Evolutionary conservation across 2,329 filamentous ascomycete genomes (phyloP), one percentile per base, ranked within the genome.

Genomic region (Ophiostoma montium): DNA sequence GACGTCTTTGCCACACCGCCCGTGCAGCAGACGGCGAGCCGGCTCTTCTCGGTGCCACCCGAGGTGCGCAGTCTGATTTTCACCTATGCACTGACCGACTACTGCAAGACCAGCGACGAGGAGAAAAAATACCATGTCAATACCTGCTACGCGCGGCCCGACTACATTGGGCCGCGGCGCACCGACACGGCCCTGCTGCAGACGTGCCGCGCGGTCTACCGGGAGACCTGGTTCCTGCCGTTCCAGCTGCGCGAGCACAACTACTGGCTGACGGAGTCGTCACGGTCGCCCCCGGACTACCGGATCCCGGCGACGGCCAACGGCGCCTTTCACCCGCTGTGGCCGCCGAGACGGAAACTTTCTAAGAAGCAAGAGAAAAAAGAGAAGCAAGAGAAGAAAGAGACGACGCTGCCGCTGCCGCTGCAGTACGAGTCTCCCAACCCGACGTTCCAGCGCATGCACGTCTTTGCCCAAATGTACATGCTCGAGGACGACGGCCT

Each of bases 51-150:
- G 1, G 56, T 76, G 0, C 72, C 74, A 0, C 64, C 65, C 15
- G 74, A 78, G 56, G 55, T 77, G 13, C 68, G 74, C 49, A 62
- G 63, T 52, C 56, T 60, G 1, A 71, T 78, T 45, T 78, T 72
- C 56, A 50, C 59, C 10, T 61, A 59, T 41, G 64, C 60, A 0
- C 57, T 73, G 3, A 58, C 63, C 6, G 65, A 66, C 30, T 65
- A 62, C 31, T 61, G 64, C 10, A 66, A 68, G n/a, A n/a, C n/a
- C 36, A 55, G 59, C 5, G 49, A 53, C 1, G 56, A 57, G 0
- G 47, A 53, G 1, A 48, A 46, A 1, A 54, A 52, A 1, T 68
- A 67, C 57, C 46, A 21, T 1, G 39, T 50, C 7, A 48, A 58
- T 3, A 63, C 66, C 4, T 66, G 60, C 55, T 71, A 65, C 55